Evolutionary conservation across 139 green algal species (phyloP), one percentile per base, ranked within the genome.

Genomic region (Pycnococcus provasolii): DNA sequence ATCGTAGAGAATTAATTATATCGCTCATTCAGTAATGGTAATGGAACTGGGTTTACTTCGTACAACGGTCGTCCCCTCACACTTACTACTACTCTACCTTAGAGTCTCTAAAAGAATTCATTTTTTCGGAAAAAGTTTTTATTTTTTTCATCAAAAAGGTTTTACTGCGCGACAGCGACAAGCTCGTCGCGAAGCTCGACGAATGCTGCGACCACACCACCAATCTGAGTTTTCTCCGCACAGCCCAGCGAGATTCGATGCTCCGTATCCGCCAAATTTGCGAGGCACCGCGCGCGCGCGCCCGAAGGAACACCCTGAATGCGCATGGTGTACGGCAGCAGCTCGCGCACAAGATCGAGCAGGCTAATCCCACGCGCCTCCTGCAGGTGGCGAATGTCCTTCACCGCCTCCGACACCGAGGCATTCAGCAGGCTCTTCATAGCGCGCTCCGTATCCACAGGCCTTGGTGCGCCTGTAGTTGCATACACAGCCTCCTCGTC

Each of bases 281-380:
- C 60, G 6, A 57, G 6, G 15, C 6, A 8, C 13, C 11, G 50
- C 80, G 71, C 54, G 73, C 75, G 8, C 53, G 46, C 0, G 73
- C 50, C 2, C 88, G 88, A 77, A 96, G 86, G 66, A 55, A 46
- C 54, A 95, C 84, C 42, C 64, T 62, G 57, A 91, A 88, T 40
- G 95, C 71, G 58, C 81, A 91, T 91, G 81, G 74, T 86, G 85
- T 64, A 94, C 81, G 84, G 86, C 64, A 95, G 90, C 60, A 97
- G 73, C 74, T 96, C 81, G 45, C 88, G 80, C 37, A 96, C 73
- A 47, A 97, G 87, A 79, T 97, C 91, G 11, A 86, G 77, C 43
- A 97, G 83, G 2, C 91, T 91, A 5, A 97, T 67, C 2, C 91
- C 91, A 43, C 87, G 83, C 7, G 79, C 66, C 45, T 82, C 51